Percentiles rank a stretch among this genome's conserved stretches.
Conservation (phyloP, 2,329 filamentous ascomycete genomes). For the Aspergillus aculeatus region DNA sequence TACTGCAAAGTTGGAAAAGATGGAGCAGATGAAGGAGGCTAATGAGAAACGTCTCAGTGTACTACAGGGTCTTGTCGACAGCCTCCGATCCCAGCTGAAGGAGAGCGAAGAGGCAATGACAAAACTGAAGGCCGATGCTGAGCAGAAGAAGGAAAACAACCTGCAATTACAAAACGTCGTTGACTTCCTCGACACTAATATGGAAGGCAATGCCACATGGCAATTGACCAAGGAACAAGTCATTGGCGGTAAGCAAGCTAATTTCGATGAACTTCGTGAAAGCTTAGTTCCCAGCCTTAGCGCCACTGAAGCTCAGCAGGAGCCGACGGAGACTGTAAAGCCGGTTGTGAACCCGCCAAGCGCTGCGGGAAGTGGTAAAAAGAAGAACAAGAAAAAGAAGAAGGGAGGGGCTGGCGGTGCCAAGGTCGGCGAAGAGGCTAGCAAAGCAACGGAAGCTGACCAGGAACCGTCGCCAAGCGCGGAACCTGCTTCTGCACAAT, state of each 20-base stretch:
- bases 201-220: slow-evolving; percentile 38
- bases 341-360: slow-evolving; percentile 20
- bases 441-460: slow-evolving; percentile 23
- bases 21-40: slow-evolving; percentile 36
- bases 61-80: slow-evolving; percentile 56
- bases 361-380: slow-evolving; percentile 47
- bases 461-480: slow-evolving; percentile 25
- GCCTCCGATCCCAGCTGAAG: slow-evolving; percentile 53
- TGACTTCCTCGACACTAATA: slow-evolving; percentile 41
- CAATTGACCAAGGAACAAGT: slow-evolving; percentile 34
- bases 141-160: slow-evolving; percentile 37
- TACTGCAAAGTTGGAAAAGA: slow-evolving; percentile 32
- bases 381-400: slow-evolving; percentile 89
- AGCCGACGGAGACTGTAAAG: slow-evolving; percentile 19
- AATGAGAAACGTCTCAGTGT: slow-evolving; percentile 56
- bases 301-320: slow-evolving; percentile 21
- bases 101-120: slow-evolving; percentile 53
- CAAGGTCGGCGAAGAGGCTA: slow-evolving; percentile 46
- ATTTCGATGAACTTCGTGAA: slow-evolving; percentile 36
- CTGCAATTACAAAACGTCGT: slow-evolving; percentile 36
- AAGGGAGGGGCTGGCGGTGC: slow-evolving; percentile 61
- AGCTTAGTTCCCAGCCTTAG: slow-evolving; percentile 30
- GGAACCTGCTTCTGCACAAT: slow-evolving; percentile 30
- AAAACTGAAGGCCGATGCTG: slow-evolving; percentile 44
- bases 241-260: slow-evolving; percentile 30